Evolutionary conservation across 1,284 basidiomycete species (phyloP).

Genomic region (Cutaneotrichosporon dermatis): DNA sequence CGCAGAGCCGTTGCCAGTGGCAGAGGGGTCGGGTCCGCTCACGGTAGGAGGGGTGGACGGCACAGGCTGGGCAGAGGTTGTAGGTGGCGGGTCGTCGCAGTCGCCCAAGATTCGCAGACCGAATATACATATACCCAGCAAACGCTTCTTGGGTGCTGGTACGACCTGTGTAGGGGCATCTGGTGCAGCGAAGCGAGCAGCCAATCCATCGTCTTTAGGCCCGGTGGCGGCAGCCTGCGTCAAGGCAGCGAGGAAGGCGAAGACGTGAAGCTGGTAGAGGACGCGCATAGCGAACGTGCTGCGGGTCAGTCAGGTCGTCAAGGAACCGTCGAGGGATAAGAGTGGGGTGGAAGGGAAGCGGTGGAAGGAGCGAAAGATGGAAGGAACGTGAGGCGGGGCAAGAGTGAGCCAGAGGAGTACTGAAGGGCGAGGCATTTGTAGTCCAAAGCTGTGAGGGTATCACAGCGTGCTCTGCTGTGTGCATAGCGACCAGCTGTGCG

Average conservation of each 20-base stretch:
- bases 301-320: neutral
- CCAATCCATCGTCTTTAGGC: neutral
- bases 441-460: no score
- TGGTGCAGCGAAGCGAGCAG: neutral
- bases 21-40: neutral
- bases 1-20: neutral
- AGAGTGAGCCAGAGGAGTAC: no score
- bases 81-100: neutral
- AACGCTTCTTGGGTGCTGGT: constrained; percentile 5
- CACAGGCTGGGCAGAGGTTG: neutral
- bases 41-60: no score
- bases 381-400: no score
- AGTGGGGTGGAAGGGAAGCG: neutral
- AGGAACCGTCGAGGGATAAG: neutral
- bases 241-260: neutral
- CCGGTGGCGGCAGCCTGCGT: constrained; percentile 1
- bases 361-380: no score
- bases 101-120: constrained; percentile 3
- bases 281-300: constrained; percentile 4
- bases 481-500: no score
- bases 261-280: neutral
- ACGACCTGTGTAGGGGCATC: neutral
- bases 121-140: constrained; percentile 9
- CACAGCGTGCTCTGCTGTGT: no score
- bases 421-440: no score